Evolutionary conservation across 108 stramenopile species (phyloP).

Genomic region (Chaetoceros tenuissimus): DNA sequence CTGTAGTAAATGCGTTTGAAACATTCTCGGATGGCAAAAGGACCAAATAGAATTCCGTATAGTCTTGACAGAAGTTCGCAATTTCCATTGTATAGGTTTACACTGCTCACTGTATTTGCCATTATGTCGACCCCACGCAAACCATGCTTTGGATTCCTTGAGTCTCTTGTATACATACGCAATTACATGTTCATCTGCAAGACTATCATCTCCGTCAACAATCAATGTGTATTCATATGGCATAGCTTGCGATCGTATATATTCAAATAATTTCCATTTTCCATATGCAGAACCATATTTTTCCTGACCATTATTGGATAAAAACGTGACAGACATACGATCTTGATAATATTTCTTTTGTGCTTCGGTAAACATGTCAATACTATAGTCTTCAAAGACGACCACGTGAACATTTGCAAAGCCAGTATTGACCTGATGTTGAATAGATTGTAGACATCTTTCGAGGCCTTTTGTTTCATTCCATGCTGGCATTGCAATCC

Average conservation of each 20-base stretch:
- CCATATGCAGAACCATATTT: not conserved
- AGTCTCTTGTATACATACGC: not conserved
- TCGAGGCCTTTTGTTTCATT: not conserved
- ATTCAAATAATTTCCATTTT: slow-evolving; percentile 1
- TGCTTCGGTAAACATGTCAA: not conserved
- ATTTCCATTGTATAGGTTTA: not conserved
- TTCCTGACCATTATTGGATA: not conserved
- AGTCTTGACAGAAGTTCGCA: no score
- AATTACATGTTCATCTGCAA: not conserved
- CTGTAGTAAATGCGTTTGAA: not conserved
- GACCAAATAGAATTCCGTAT: not conserved
- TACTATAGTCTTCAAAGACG: not conserved
- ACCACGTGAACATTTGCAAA: not conserved
- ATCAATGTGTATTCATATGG: not conserved
- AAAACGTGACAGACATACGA: not conserved
- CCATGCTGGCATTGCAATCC: not conserved
- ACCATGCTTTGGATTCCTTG: not conserved
- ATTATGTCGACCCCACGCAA: not conserved
- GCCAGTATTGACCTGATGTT: not conserved
- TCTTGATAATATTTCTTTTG: not conserved
- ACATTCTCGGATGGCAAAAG: not conserved
- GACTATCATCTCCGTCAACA: not conserved
- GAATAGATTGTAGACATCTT: not conserved
- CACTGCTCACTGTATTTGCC: not conserved
- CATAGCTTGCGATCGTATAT: not conserved